Conservation (phyloP, 2,329 filamentous ascomycete species). For the Talaromyces sp. region DNA sequence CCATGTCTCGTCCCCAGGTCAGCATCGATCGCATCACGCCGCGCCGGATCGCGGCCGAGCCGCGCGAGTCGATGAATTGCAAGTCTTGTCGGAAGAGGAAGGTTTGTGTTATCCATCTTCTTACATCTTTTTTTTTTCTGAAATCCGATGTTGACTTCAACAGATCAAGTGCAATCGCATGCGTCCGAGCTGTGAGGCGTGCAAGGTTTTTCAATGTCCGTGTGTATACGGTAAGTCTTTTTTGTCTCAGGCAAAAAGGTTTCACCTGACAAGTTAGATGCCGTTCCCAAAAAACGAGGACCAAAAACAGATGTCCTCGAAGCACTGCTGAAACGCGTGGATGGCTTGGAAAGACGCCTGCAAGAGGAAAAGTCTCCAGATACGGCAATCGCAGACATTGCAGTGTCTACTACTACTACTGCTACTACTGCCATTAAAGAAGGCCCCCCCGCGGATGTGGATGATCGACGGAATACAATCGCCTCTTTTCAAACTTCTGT, state of each 20-base stretch:
- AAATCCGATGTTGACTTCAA: not conserved
- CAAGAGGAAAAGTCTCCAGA: slow-evolving; percentile 58
- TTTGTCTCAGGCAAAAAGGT: slow-evolving; percentile 7
- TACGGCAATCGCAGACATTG: slow-evolving; percentile 41
- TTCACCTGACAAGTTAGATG: slow-evolving; percentile 52
- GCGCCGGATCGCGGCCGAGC: slow-evolving; percentile 66
- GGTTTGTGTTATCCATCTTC: slow-evolving; percentile 43
- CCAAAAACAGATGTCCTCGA: slow-evolving; percentile 88
- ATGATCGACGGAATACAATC: slow-evolving; percentile 17
- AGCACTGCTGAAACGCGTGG: slow-evolving; percentile 75
- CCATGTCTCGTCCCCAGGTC: slow-evolving; percentile 69
- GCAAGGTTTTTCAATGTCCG: slow-evolving; percentile 80
- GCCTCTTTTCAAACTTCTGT: slow-evolving; percentile 16
- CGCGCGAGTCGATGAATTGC: slow-evolving; percentile 90
- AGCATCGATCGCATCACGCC: slow-evolving; percentile 74
- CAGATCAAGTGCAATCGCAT: slow-evolving; percentile 90
- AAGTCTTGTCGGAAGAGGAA: slow-evolving; percentile 91
- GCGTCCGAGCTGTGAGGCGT: slow-evolving; percentile 80
- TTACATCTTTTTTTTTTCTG: not conserved
- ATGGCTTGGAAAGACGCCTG: slow-evolving; percentile 74
- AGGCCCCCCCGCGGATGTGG: not conserved
- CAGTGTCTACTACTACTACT: slow-evolving; percentile 29
- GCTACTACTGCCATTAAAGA: slow-evolving; percentile 12
- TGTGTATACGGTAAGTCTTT: slow-evolving; percentile 71
- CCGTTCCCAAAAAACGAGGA: slow-evolving; percentile 81